Base-by-base conservation (phyloP, 768 basidiomycete species). In the Neoboletus magnificus region DNA sequence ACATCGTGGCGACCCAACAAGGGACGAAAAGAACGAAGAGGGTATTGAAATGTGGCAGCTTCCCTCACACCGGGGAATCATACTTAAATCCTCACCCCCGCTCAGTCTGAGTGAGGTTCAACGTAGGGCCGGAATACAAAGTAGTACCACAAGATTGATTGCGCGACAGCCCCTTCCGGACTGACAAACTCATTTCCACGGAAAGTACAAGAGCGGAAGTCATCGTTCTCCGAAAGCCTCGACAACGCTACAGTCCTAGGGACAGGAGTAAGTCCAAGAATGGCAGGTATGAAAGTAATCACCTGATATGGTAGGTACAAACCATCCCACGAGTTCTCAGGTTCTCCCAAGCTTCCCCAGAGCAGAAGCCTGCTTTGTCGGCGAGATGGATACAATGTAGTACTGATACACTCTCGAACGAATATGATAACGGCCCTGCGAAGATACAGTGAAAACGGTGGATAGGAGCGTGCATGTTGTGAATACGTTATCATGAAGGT, bases 201-300 rank as follows among this genome's bases (percentile, higher is more conserved):
- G 53, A 65, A 48, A 72, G 49, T 62, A 71, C 62, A 72, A 71
- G 57, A 47, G 40, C 35, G 25, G 35, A 55, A 40, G 52, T 52
- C 53, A 66, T 49, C 39, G 25, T 37, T 33, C 41, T 40, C 16
- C 27, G n/a, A 25, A 45, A 47, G 22, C 39, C 33, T 44, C 25
- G 43, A 54, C 29, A 50, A 20, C 11, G 16, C 40, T 39, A 46
- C 16, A 22, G 30, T 30, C 20, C 25, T 32, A 41, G 47, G 30
- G 39, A 68, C 44, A 68, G 58, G 56, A 55, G 58, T 60, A 37
- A 59, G 52, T 25, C 51, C 57, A 43, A 56, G 52, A 66, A 57
- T 48, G 37, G 71, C 42, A 72, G 23, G 49, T n/a, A 57, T 66
- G 52, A 72, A 71, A 48, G 58, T 15, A 71, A 62, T 61, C 59